phyloP scores from a whole-genome alignment of 2,329 filamentous ascomycete species.

The Alternaria dauci region DNA sequence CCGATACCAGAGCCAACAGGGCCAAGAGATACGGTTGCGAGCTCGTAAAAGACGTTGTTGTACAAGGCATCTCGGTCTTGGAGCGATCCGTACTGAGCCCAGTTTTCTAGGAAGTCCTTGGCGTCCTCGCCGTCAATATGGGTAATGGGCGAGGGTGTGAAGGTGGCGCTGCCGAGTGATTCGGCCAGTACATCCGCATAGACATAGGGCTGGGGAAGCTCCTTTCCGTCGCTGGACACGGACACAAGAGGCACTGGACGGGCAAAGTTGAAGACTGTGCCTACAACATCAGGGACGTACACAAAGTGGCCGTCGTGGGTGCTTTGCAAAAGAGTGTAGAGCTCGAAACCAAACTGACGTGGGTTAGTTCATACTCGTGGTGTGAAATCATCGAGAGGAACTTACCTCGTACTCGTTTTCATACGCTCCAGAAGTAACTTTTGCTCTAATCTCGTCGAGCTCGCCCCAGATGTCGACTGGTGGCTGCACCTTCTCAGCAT shows the following conservation, averaged over 20 bases:
- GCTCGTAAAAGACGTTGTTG: conserved; percentile 59
- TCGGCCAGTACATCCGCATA: conserved; percentile 58
- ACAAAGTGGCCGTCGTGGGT: conserved; percentile 73
- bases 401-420: conserved; percentile 53
- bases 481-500: conserved; percentile 56
- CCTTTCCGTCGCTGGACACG: conserved; percentile 62
- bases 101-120: conserved; percentile 58
- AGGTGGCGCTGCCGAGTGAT: conserved; percentile 52
- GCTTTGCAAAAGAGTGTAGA: conserved; percentile 56
- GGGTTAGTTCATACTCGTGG: conserved; percentile 12
- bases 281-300: conserved; percentile 63
- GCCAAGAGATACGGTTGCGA: conserved; percentile 55
- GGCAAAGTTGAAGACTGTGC: conserved; percentile 60
- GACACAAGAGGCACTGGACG: conserved; percentile 64
- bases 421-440: conserved; percentile 50
- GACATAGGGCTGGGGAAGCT: conserved; percentile 65
- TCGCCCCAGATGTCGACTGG: conserved; percentile 54
- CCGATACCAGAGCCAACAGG: conserved; percentile 52
- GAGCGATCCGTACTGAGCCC: conserved; percentile 57
- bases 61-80: conserved; percentile 68
- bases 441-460: conserved; percentile 51
- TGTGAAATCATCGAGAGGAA: background rate
- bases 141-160: conserved; percentile 59
- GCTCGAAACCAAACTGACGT: conserved; percentile 42
- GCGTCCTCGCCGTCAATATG: conserved; percentile 67